Evolutionary conservation across 2,329 filamentous ascomycete species (phyloP), one percentile per base, ranked within the genome.

Genomic region (Alternaria consortialis): DNA sequence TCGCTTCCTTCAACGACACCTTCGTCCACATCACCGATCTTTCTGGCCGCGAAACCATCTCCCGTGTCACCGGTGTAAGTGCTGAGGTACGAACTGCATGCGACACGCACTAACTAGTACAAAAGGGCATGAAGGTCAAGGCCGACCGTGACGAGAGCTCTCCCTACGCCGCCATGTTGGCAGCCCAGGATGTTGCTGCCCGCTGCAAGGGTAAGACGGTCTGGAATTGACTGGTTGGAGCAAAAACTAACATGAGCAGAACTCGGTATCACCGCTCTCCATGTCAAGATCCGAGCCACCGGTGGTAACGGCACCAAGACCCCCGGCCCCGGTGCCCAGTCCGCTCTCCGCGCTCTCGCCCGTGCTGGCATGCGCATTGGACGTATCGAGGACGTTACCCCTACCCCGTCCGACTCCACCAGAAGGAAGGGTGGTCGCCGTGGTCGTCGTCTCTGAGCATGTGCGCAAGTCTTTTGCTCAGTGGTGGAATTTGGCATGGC

Each of bases 221-320:
- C 9, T 32, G 32, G 11, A 15, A 36, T 48, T 6, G 7, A 36
- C 9, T 25, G 37, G 20, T 12, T 29, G 29, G 29, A 23, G 23
- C 8, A 36, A 12, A 4, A 27, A 36, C 53, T 60, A 51, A 60
- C 47, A 23, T n/a, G 7, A 32, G 34, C 34, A 60, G 89, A 92
- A 80, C 84, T 94, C 76, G 89, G 88, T 74, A 94, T 95, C 81
- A 97, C 93, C 82, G 94, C 95, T 81, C 92, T 99, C 71, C 96
- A 99, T 90, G 96, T 99, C 89, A 99, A 99, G 93, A 99, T 99
- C 88, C 91, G 96, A 83, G 96, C 95, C 83, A 99, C 95, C 80
- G 95, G 95, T 88, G 93, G 94, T 94, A 99, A 98, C 89, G 93
- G 94, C 81, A 99, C 95, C 88, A 99, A 99, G 93, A 99, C 96